A percentile compares a stretch with the other conserved stretches of the same genome.
phyloP scores from a whole-genome alignment of 306 rosid genomes.

The Adenanthera pavonina region DNA sequence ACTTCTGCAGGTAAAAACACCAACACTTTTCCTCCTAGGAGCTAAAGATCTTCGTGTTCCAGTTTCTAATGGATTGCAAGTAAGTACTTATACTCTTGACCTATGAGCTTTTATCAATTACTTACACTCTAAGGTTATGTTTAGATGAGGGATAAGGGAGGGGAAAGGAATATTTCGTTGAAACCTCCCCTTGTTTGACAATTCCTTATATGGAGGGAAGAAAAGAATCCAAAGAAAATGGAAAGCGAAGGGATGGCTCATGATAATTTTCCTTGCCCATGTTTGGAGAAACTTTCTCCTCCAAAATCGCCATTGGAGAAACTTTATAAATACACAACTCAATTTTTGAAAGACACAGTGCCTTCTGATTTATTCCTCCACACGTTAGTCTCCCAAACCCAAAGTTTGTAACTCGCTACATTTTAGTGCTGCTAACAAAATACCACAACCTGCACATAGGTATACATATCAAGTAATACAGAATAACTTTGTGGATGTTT shows the following conservation, averaged over 20 bases:
- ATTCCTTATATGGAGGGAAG: too few relatives aligned
- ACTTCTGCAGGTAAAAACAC: constrained; percentile 80
- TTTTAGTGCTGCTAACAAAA: too few relatives aligned
- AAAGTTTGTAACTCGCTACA: not conserved
- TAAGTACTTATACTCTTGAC: constrained; percentile 38
- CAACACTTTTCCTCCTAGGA: constrained; percentile 84
- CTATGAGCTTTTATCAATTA: constrained; percentile 1
- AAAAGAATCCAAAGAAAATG: too few relatives aligned
- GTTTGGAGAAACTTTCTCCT: not conserved
- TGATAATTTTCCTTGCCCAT: not conserved
- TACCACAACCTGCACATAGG: too few relatives aligned
- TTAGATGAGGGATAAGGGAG: not conserved
- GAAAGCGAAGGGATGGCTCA: not conserved
- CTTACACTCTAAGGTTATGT: not conserved
- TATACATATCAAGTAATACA: too few relatives aligned
- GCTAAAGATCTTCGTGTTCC: constrained; percentile 94
- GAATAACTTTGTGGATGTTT: too few relatives aligned
- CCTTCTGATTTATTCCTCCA: not conserved
- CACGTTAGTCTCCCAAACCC: too few relatives aligned
- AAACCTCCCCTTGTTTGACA: too few relatives aligned
- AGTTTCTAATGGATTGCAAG: constrained; percentile 55
- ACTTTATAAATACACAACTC: not conserved
- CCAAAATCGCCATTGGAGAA: not conserved
- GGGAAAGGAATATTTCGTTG: too few relatives aligned
- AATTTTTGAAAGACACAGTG: too few relatives aligned